Conservation (phyloP, 108 stramenopile genomes). For the Skeletonema grethae region DNA sequence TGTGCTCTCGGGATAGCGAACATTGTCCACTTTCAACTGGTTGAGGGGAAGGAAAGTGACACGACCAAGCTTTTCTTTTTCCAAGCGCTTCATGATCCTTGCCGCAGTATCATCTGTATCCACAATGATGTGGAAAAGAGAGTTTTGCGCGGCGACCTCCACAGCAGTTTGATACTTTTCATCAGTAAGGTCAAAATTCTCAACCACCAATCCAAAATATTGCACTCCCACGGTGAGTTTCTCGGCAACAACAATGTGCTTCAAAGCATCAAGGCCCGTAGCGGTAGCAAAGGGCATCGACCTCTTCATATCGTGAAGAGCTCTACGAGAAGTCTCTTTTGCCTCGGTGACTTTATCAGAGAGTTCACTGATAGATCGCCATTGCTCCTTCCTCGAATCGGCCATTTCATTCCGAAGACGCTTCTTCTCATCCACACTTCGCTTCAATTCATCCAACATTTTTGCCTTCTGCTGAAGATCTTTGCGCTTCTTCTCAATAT, state of each 20-base stretch:
- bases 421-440: constrained; percentile 70
- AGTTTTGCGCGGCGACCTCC: constrained; percentile 94
- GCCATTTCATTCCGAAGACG: constrained; percentile 64
- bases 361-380: constrained; percentile 68
- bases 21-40: constrained; percentile 73
- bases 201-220: constrained; percentile 93
- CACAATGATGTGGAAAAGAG: constrained; percentile 97
- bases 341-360: constrained; percentile 70
- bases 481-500: constrained; percentile 45
- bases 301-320: constrained; percentile 67
- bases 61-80: constrained; percentile 86
- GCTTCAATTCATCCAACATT: constrained; percentile 53
- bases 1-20: constrained; percentile 66
- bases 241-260: constrained; percentile 76
- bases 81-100: constrained; percentile 85
- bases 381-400: constrained; percentile 78
- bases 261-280: constrained; percentile 82
- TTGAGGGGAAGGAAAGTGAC: constrained; percentile 98
- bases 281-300: constrained; percentile 90
- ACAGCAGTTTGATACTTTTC: constrained; percentile 90
- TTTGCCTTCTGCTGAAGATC: constrained; percentile 57
- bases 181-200: constrained; percentile 84
- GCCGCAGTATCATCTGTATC: constrained; percentile 97
- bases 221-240: constrained; percentile 65
- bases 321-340: constrained; percentile 56